These are phyloP conservation scores for Solanum etuberosum DNA, from an alignment of 257 asterid species.

Conservation along the genomic window DNA sequence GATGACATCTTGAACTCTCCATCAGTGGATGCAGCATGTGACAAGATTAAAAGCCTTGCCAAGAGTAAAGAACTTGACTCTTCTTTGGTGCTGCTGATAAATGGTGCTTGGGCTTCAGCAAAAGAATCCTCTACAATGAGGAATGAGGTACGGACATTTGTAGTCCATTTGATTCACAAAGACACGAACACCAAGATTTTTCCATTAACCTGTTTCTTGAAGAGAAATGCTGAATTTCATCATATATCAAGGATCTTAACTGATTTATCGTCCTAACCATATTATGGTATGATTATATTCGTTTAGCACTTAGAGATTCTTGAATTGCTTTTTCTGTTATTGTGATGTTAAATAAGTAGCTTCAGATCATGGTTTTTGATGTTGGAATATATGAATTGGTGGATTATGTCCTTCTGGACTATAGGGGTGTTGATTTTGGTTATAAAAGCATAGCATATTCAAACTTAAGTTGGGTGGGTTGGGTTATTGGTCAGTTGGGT, in stretches of 20 bases:
- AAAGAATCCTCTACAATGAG: constrained; percentile 73
- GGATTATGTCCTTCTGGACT: background rate
- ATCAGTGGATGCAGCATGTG: constrained; percentile 30
- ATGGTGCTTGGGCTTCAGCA: constrained; percentile 89
- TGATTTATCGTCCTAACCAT: background rate
- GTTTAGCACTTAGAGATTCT: background rate
- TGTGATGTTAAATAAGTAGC: background rate
- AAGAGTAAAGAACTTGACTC: constrained; percentile 86
- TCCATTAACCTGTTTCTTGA: background rate
- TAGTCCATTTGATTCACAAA: background rate
- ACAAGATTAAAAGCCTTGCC: constrained; percentile 77
- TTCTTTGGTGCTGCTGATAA: constrained; percentile 76
- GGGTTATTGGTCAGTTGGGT: background rate
- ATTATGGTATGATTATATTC: background rate
- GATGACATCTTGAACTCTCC: constrained; percentile 75
- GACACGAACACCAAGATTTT: background rate
- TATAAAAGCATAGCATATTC: background rate
- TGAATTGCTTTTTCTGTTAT: background rate
- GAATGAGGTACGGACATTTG: constrained; percentile 52
- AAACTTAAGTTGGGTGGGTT: background rate
- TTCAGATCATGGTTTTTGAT: background rate
- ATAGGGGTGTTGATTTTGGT: background rate
- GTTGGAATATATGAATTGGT: background rate
- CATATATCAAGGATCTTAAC: background rate
- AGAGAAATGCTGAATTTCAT: background rate